phyloP scores from a whole-genome alignment of 805 yeast genomes.

The Cyberlindnera euphorbiiphila region DNA sequence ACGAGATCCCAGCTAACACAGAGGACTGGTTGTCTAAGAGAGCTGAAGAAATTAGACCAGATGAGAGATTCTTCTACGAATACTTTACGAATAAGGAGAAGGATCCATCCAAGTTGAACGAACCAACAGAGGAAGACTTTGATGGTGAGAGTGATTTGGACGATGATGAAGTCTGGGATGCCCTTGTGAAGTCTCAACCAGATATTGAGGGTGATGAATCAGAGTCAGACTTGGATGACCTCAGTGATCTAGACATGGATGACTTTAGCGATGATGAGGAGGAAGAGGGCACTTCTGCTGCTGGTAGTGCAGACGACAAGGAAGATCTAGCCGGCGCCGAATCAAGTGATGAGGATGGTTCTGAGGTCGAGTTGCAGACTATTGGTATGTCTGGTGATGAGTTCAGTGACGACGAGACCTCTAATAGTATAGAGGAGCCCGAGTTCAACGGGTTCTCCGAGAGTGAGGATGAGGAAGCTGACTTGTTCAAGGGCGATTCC shows the following conservation, averaged over 20 bases:
- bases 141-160: conserved; percentile 44
- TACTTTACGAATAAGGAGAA: conserved; percentile 65
- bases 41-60: conserved; percentile 69
- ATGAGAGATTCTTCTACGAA: conserved; percentile 83
- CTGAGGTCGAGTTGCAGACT: conserved; percentile 17
- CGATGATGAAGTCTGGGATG: conserved; percentile 79
- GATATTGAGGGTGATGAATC: conserved; percentile 55
- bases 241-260: conserved; percentile 52
- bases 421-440: conserved; percentile 30
- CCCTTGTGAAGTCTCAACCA: conserved; percentile 70
- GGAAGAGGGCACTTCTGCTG: conserved; percentile 30
- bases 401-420: too few species aligned
- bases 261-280: conserved; percentile 40
- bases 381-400: conserved; percentile 26
- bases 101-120: conserved; percentile 31
- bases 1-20: conserved; percentile 72
- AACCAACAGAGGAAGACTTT: conserved; percentile 33
- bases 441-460: conserved; percentile 33
- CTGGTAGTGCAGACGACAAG: conserved; percentile 17
- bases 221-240: conserved; percentile 36
- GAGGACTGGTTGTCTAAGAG: conserved; percentile 76
- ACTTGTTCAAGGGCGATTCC: conserved; percentile 34
- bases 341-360: conserved; percentile 31
- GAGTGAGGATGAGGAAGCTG: conserved; percentile 36
- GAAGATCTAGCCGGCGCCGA: conserved; percentile 33